Base-by-base conservation (phyloP, 306 rosid species). In the Gynostemma pentaphyllum region DNA sequence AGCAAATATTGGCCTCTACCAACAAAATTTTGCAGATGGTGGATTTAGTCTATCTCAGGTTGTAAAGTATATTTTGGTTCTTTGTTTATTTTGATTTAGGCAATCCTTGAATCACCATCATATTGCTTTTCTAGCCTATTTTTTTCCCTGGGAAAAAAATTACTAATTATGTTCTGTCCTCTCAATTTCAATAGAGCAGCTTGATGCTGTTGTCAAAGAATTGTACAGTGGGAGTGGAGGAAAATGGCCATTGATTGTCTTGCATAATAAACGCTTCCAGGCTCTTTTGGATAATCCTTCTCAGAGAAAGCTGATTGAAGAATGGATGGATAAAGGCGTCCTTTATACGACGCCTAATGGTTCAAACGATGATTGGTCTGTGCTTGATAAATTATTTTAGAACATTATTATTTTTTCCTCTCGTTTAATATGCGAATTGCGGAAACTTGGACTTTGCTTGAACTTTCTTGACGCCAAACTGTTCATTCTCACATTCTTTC, bases 301-400 rank as follows among this genome's bases (percentile, higher is more conserved):
- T n/a, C 77, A 77, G 48, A 80, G 87, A 73, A 77, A 73, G 16
- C 12, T 85, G 64, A 69, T 88, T 13, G 78, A 80, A 72, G 95
- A 86, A 70, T 92, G 96, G 98, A 80, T 78, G 67, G 77, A 76
- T 65, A 81, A 80, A 14, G 98, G 79, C 23, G 71, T 72, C 48
- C 94, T 92, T 48, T 92, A 88, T 78, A 73, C 82, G 11, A 92
- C 98, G 7, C 98, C 96, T 15, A 81, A 48, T 55, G 94, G 98
- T 67, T 92, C 96, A 46, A 92, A 92, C 57, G 96, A 92, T 66
- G 98, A 92, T 76, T 92, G 98, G 96, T 92, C 80, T 64, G 70
- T 60, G 53, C 68, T 63, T 26, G 42, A 32, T 45, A 50, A 62
- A 37, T 64, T 23, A 62, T 27, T 24, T 14, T 16, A 14, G 26